Percentiles rank a stretch among this genome's conserved stretches.
Conservation (phyloP, 176 grass and related monocot genomes). For the Musa beccarii region DNA sequence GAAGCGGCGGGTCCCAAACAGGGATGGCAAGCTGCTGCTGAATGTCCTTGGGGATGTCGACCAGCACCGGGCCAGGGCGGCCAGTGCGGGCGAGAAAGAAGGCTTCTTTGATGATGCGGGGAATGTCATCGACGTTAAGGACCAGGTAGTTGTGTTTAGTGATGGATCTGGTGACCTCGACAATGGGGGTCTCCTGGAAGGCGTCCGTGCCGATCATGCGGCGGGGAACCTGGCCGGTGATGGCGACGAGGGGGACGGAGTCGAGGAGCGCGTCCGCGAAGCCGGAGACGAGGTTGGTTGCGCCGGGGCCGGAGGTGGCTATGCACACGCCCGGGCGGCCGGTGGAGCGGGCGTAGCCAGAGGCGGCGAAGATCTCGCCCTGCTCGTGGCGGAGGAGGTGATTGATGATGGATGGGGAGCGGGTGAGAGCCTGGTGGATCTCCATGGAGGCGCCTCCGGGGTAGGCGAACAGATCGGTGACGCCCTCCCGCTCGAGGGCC, state of each 20-base stretch:
- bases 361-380: conserved; percentile 81
- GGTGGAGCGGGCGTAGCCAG: conserved; percentile 71
- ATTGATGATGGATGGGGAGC: conserved; percentile 71
- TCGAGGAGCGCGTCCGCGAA: conserved; percentile 94
- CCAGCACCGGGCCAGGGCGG: conserved; percentile 70
- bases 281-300: conserved; percentile 93
- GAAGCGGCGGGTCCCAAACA: conserved; percentile 51
- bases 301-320: conserved; percentile 88
- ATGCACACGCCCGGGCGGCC: conserved; percentile 77
- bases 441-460: conserved; percentile 97
- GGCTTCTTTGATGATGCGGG: conserved; percentile 78
- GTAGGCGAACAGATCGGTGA: conserved; percentile 82
- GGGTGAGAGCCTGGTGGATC: conserved; percentile 98
- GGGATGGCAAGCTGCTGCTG: conserved; percentile 90
- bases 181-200: conserved; percentile 97
- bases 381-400: conserved; percentile 96
- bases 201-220: conserved; percentile 98
- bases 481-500: conserved; percentile 76
- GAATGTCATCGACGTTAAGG: conserved; percentile 79
- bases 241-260: conserved; percentile 82
- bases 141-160: conserved; percentile 98
- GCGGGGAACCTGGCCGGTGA: conserved; percentile 93
- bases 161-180: conserved; percentile 97
- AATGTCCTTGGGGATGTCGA: conserved; percentile 97
- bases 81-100: conserved; percentile 80